These are phyloP conservation scores for Rosa lucieae DNA, from an alignment of 306 rosid species.

Conservation along the genomic window DNA sequence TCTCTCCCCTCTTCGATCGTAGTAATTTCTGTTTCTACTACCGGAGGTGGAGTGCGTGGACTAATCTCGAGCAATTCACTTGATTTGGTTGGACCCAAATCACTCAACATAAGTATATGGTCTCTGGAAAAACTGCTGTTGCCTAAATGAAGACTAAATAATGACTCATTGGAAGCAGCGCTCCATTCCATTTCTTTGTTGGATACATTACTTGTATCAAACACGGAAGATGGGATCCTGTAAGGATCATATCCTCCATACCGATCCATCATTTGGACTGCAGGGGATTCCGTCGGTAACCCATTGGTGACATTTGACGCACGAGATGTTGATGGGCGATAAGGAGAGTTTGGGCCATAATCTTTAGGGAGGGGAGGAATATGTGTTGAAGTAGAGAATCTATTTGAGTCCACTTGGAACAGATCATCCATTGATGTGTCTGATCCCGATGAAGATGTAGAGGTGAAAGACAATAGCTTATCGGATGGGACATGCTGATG, in stretches of 20 bases:
- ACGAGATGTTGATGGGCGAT: conserved; percentile 31
- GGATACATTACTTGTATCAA: conserved; percentile 35
- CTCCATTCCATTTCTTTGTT: conserved; percentile 70
- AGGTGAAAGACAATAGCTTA: conserved; percentile 21
- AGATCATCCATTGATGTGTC: conserved; percentile 30
- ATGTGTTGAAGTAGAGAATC: conserved; percentile 2
- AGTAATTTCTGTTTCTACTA: conserved; percentile 21
- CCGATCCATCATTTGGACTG: conserved; percentile 72
- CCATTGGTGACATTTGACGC: conserved; percentile 21
- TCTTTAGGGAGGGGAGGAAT: conserved; percentile 7
- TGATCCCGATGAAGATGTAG: conserved; percentile 36
- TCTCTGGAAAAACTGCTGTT: conserved; percentile 58
- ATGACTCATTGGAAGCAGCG: conserved; percentile 72
- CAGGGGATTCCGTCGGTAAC: conserved; percentile 35
- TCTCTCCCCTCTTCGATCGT: conserved; percentile 21
- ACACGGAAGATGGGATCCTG: conserved; percentile 68
- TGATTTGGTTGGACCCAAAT: conserved; percentile 33
- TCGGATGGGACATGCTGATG: conserved; percentile 12
- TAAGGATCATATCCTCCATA: conserved; percentile 47
- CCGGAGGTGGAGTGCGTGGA: conserved; percentile 27
- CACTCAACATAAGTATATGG: conserved; percentile 25
- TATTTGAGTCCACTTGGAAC: conserved; percentile 22
- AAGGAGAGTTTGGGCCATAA: conserved; percentile 10
- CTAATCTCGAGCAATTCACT: conserved; percentile 36
- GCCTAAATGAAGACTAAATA: conserved; percentile 79